Evolutionary conservation across 352 stramenopile genomes (phyloP).

Genomic region (Phytophthora constricta): DNA sequence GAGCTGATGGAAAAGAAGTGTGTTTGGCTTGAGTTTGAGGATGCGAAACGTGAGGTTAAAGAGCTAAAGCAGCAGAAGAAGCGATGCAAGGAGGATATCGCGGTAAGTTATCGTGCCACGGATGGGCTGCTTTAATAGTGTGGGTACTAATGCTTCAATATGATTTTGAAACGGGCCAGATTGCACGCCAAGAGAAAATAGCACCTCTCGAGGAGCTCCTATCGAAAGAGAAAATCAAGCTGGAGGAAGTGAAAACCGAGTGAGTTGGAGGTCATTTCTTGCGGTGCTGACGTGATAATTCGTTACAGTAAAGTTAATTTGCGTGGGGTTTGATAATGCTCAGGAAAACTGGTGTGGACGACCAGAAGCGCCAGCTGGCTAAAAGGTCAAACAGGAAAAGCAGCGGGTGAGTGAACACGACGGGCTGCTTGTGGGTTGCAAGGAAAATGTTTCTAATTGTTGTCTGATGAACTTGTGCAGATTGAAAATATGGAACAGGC

Average conservation of each 20-base stretch:
- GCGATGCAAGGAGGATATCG: slow-evolving; percentile 67
- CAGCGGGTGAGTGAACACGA: slow-evolving; percentile 39
- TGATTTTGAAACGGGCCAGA: slow-evolving; percentile 35
- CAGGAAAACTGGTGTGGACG: slow-evolving; percentile 64
- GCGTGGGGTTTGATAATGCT: slow-evolving; percentile 2
- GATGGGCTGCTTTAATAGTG: neutral
- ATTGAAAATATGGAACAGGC: slow-evolving; percentile 69
- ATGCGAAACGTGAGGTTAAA: slow-evolving; percentile 73
- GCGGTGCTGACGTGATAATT: neutral
- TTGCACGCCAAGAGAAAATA: slow-evolving; percentile 69
- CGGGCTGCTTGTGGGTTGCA: neutral
- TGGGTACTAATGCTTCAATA: neutral
- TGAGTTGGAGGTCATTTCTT: slow-evolving; percentile 26
- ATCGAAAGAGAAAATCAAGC: slow-evolving; percentile 70
- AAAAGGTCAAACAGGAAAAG: slow-evolving; percentile 78
- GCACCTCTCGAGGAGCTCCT: slow-evolving; percentile 69
- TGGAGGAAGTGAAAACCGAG: slow-evolving; percentile 68
- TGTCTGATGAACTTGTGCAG: slow-evolving; percentile 35
- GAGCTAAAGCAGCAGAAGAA: slow-evolving; percentile 75
- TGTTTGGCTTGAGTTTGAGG: slow-evolving; percentile 85
- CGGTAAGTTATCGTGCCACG: slow-evolving; percentile 37
- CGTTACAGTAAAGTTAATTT: neutral
- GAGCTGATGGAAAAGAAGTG: slow-evolving; percentile 89
- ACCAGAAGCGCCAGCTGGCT: slow-evolving; percentile 55
- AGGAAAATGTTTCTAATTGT: neutral